A percentile compares a stretch with the other conserved stretches of the same genome.
These are phyloP conservation scores for Cylindrodendrum hubeiense DNA, from an alignment of 2,329 filamentous ascomycete species.

Conservation along the genomic window DNA sequence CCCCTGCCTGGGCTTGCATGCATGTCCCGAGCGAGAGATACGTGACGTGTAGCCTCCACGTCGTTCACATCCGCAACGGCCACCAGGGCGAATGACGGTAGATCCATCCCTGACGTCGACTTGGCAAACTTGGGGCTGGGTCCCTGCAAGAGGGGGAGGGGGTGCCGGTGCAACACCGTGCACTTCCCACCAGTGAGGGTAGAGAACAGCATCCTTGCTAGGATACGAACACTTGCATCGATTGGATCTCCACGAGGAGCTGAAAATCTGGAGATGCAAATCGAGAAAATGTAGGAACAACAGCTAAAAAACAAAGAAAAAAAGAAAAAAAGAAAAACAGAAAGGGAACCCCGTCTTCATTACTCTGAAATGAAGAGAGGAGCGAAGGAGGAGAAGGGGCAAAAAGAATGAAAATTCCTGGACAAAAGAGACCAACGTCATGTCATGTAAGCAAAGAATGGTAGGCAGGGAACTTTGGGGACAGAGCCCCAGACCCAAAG, in stretches of 20 bases:
- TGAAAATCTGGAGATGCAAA: conserved; percentile 19
- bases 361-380: not conserved
- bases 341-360: not conserved
- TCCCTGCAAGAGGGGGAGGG: not conserved
- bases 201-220: conserved; percentile 1
- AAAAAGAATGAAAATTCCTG: not conserved
- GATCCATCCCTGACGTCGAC: not conserved
- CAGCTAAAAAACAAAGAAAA: not conserved
- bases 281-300: not conserved
- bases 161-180: too few species aligned
- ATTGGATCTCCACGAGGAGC: conserved; percentile 13
- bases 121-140: not conserved
- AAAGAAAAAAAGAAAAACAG: not conserved
- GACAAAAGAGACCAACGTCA: not conserved
- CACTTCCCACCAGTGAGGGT: not conserved
- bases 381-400: not conserved
- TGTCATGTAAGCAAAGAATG: not conserved
- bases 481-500: too few species aligned
- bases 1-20: not conserved
- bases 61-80: not conserved
- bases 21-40: not conserved
- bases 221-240: conserved; percentile 27
- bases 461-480: not conserved
- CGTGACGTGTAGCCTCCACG: not conserved
- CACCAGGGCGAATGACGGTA: not conserved